These are phyloP conservation scores for Daldinia childiae DNA, from an alignment of 495 filamentous ascomycete genomes.

Conservation along the genomic window DNA sequence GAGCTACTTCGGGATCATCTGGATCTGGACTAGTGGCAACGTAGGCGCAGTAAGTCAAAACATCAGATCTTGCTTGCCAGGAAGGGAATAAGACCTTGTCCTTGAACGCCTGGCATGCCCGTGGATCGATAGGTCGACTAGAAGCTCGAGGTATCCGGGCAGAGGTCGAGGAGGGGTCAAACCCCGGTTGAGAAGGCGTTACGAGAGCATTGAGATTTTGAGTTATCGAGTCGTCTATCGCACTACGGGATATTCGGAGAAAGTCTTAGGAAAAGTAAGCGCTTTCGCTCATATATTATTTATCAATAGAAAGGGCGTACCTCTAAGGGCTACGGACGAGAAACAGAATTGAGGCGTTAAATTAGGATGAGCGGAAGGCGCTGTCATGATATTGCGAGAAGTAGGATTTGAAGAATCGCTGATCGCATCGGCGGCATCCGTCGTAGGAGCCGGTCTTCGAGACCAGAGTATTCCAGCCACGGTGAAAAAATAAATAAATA, in stretches of 20 bases:
- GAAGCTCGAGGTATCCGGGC: constrained; percentile 61
- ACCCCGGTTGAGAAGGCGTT: constrained; percentile 74
- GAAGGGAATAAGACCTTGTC: constrained; percentile 83
- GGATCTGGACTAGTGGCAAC: constrained; percentile 91
- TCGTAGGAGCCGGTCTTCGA: constrained; percentile 50
- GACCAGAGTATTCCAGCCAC: constrained; percentile 63
- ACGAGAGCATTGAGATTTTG: constrained; percentile 93
- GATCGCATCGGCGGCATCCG: constrained; percentile 45
- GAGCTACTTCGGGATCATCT: constrained; percentile 80
- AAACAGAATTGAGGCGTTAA: constrained; percentile 95
- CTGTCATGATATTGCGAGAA: constrained; percentile 65
- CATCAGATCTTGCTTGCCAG: constrained; percentile 86
- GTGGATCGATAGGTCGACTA: constrained; percentile 63
- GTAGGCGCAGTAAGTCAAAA: constrained; percentile 87
- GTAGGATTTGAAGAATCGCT: constrained; percentile 25
- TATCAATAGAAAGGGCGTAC: constrained; percentile 53
- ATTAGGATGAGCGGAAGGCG: constrained; percentile 65
- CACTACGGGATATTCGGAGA: constrained; percentile 82
- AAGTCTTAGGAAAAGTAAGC: constrained; percentile 72
- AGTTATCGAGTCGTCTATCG: constrained; percentile 91
- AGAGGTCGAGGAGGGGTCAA: constrained; percentile 82
- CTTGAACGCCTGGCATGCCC: constrained; percentile 76
- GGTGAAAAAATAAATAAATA: constrained; percentile 46
- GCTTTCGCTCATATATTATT: background rate
- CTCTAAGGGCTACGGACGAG: constrained; percentile 82